phyloP scores from a whole-genome alignment of 805 yeast genomes.

The Candida railenensis region DNA sequence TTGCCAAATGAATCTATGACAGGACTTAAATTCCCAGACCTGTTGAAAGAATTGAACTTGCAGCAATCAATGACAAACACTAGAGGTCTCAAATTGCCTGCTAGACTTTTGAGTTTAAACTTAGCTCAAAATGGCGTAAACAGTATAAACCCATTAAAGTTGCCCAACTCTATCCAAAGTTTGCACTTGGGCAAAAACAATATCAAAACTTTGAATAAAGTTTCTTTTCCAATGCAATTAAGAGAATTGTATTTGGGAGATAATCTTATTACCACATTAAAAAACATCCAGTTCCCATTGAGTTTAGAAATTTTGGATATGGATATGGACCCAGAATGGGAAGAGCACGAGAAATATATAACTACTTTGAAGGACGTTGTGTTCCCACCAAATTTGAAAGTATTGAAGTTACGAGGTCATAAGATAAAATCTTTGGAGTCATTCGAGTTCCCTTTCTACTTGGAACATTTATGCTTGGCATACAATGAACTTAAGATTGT shows the following conservation, averaged over 20 bases:
- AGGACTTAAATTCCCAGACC: conserved; percentile 45
- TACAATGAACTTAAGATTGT: conserved; percentile 40
- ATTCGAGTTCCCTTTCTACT: conserved; percentile 35
- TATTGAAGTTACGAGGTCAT: conserved; percentile 39
- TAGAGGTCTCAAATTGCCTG: conserved; percentile 41
- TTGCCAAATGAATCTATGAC: conserved; percentile 48
- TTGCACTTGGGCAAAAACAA: conserved; percentile 38
- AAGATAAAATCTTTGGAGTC: conserved; percentile 37
- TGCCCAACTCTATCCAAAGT: conserved; percentile 40
- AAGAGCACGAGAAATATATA: conserved; percentile 41
- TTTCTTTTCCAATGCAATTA: conserved; percentile 34
- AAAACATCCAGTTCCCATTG: conserved; percentile 41
- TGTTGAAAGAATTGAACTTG: conserved; percentile 31
- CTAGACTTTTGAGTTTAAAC: conserved; percentile 26
- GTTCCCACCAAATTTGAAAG: conserved; percentile 34
- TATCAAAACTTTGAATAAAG: conserved; percentile 45
- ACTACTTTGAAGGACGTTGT: conserved; percentile 42
- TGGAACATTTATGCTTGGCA: conserved; percentile 31
- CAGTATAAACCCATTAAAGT: conserved; percentile 43
- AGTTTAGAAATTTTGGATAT: conserved; percentile 38
- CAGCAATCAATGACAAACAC: conserved; percentile 46
- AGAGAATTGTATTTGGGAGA: conserved; percentile 39
- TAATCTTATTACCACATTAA: conserved; percentile 43
- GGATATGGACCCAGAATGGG: conserved; percentile 40
- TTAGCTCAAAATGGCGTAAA: conserved; percentile 42